Evolutionary conservation across 2,329 filamentous ascomycete genomes (phyloP).

Genomic region (Ophiocordyceps sinensis): DNA sequence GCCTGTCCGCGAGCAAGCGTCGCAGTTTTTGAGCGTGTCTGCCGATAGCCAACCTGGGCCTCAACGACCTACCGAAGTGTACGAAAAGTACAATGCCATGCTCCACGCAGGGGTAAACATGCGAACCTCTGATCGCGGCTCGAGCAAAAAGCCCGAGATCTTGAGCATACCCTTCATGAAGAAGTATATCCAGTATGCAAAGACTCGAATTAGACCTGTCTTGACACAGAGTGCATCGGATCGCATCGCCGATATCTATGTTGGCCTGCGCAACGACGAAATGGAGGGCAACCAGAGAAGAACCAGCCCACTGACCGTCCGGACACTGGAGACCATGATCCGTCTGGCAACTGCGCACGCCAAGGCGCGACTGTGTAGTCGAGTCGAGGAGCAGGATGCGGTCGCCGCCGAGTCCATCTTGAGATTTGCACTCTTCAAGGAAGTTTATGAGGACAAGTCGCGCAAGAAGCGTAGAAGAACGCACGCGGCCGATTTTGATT

Average conservation of each 20-base stretch:
- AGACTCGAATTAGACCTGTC: slow-evolving; percentile 76
- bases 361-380: slow-evolving; percentile 74
- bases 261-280: slow-evolving; percentile 86
- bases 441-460: slow-evolving; percentile 68
- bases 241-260: slow-evolving; percentile 82
- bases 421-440: slow-evolving; percentile 92
- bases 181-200: slow-evolving; percentile 98
- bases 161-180: slow-evolving; percentile 97
- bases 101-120: slow-evolving; percentile 74
- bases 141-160: slow-evolving; percentile 68
- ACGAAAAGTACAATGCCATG: slow-evolving; percentile 93
- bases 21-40: slow-evolving; percentile 77
- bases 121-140: slow-evolving; percentile 56
- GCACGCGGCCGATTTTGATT: slow-evolving; percentile 41
- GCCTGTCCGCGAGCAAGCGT: slow-evolving; percentile 75
- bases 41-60: slow-evolving; percentile 60
- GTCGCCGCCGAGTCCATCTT: slow-evolving; percentile 78
- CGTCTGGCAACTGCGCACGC: slow-evolving; percentile 93
- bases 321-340: slow-evolving; percentile 95
- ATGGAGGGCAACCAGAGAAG: slow-evolving; percentile 86
- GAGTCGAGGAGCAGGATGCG: slow-evolving; percentile 83
- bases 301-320: slow-evolving; percentile 89
- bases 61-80: slow-evolving; percentile 73
- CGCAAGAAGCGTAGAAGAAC: slow-evolving; percentile 71
- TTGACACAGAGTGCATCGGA: slow-evolving; percentile 85